These are phyloP conservation scores for Letharia columbiana DNA, from an alignment of 495 filamentous ascomycete species.

Conservation along the genomic window DNA sequence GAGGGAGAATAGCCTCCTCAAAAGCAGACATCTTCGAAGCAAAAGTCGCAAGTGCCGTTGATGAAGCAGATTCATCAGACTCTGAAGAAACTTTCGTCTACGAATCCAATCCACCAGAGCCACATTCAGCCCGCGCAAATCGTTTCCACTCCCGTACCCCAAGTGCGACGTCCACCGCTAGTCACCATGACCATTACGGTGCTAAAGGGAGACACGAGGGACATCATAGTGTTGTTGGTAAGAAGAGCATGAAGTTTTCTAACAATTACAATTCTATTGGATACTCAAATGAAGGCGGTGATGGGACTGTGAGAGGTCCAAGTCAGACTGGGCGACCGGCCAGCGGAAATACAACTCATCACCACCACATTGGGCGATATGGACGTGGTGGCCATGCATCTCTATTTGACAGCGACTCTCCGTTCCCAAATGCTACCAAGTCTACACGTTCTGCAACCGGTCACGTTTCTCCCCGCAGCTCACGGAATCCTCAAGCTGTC, in stretches of 20 bases:
- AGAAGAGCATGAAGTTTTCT: constrained; percentile 98
- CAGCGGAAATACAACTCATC: constrained; percentile 51
- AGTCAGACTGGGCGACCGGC: constrained; percentile 43
- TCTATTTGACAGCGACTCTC: constrained; percentile 70
- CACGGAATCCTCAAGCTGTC: constrained; percentile 27
- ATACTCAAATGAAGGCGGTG: constrained; percentile 51
- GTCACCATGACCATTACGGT: constrained; percentile 62
- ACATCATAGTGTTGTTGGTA: constrained; percentile 60
- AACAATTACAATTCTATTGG: constrained; percentile 60
- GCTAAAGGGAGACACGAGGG: constrained; percentile 56
- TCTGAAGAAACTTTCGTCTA: constrained; percentile 99
- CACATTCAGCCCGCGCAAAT: constrained; percentile 58
- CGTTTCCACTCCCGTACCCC: constrained; percentile 92
- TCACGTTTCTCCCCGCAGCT: constrained; percentile 50
- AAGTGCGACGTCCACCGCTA: constrained; percentile 84
- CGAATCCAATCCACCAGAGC: constrained; percentile 92
- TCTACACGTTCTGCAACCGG: constrained; percentile 31
- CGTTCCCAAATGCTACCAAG: constrained; percentile 43
- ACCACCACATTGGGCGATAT: constrained; percentile 70
- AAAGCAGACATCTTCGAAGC: constrained; percentile 98
- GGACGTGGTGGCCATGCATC: constrained; percentile 63
- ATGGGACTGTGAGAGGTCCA: constrained; percentile 42
- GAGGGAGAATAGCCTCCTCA: constrained; percentile 61
- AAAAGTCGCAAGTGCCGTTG: constrained; percentile 89
- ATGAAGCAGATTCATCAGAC: constrained; percentile 86